Conservation (phyloP, 2,329 filamentous ascomycete genomes). For the Didymella sp. region DNA sequence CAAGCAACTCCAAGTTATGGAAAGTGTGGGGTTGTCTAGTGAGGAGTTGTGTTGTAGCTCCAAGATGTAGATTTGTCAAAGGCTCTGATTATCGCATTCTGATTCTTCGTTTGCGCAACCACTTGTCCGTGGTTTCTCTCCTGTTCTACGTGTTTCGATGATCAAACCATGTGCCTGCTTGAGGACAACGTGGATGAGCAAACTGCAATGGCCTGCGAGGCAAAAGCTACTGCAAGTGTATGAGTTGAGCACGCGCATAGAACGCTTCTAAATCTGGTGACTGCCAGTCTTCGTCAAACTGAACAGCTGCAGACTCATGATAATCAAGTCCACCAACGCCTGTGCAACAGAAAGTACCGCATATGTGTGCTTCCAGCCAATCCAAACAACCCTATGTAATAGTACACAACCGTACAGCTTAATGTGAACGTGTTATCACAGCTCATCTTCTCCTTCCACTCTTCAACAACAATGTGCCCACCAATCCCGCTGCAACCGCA, state of each 20-base stretch:
- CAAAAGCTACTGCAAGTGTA: background rate
- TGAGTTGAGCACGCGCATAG: background rate
- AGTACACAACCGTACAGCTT: background rate
- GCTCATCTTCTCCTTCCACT: conserved; percentile 59
- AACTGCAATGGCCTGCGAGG: no score
- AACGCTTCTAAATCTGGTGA: background rate
- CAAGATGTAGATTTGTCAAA: background rate
- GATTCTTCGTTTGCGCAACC: conserved; percentile 35
- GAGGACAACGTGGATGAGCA: no score
- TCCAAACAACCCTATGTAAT: background rate
- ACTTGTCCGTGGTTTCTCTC: conserved; percentile 27
- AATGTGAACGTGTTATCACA: background rate
- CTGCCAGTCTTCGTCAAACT: conserved; percentile 20
- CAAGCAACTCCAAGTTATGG: background rate
- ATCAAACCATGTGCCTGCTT: background rate
- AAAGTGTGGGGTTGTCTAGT: background rate
- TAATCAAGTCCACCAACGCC: conserved; percentile 38
- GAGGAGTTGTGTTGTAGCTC: background rate
- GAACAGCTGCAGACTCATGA: conserved; percentile 12
- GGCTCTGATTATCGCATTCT: conserved; percentile 7
- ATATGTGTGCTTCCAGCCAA: background rate
- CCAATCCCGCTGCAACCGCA: conserved; percentile 89
- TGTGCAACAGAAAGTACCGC: conserved; percentile 19
- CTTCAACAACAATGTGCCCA: conserved; percentile 85
- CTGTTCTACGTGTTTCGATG: conserved; percentile 39